Base-by-base conservation (phyloP, 2,329 filamentous ascomycete species). In the Sporothrix brunneoviolacea region DNA sequence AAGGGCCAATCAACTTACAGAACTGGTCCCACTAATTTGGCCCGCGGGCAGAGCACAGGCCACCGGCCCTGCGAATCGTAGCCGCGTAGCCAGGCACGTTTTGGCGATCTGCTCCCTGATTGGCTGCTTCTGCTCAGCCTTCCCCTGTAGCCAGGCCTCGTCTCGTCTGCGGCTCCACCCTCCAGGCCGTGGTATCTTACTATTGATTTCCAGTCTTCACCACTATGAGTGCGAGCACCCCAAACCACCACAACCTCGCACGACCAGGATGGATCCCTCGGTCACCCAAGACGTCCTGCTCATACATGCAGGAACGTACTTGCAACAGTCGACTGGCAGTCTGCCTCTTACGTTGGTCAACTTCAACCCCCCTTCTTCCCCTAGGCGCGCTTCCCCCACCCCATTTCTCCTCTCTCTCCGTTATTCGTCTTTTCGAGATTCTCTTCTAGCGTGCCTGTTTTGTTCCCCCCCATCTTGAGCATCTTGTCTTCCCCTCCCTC, bases 31-130 rank as follows among this genome's bases (percentile, higher is more conserved):
- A 28, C 15, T 30, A 15, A 13, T 28, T 28, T 28, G 24, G 24
- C 24, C 24, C 24, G 24, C 19, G 39, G 27, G 12, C 12, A 10
- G 15, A 10, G 45, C 55, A 53, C 55, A 45, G 55, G 33, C 55
- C 55, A 53, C 19, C 12, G 30, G 22, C 28, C 6, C 7, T 33
- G 39, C 53, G 47, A 55, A 56, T 57, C 12, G 46, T 21, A 42
- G 51, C 43, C 37, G 44, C 41, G 27, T 39, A 18, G 38, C 16
- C 15, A 39, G 21, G 49, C 56, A 58, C 56, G 56, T 58, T 58
- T n/a, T 38, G 9, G 18, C 13, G 4, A 21, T 10, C 9, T 30
- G 12, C 7, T 0, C 24, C 6, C 43, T 57, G 46, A 55, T 58
- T 58, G 50, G 56, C 24, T 13, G n/a, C 2, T 8, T 16, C 5